Percentiles rank a stretch among this genome's conserved stretches.
Conservation (phyloP, 2,329 filamentous ascomycete genomes). For the Fusarium subglutinans region DNA sequence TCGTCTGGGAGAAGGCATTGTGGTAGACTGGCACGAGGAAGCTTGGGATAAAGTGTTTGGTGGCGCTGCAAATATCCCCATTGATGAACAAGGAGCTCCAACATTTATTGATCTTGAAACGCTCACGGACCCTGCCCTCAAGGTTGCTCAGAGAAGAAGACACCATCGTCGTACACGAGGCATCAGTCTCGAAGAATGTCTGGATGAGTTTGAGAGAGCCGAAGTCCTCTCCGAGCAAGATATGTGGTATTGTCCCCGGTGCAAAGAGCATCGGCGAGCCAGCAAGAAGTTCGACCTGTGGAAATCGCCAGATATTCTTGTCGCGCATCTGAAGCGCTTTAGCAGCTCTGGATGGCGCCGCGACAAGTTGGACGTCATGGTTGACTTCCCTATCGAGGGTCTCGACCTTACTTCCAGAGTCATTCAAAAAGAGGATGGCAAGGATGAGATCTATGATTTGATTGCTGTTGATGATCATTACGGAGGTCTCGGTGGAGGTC, state of each 20-base stretch:
- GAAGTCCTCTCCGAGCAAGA: conserved; percentile 95
- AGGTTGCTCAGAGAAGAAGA: conserved; percentile 70
- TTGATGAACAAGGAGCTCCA: conserved; percentile 65
- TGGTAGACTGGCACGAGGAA: conserved; percentile 84
- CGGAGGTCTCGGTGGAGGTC: conserved; percentile 90
- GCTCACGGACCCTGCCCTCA: conserved; percentile 71
- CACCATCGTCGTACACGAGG: conserved; percentile 67
- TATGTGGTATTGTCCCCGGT: conserved; percentile 96
- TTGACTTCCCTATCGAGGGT: conserved; percentile 90
- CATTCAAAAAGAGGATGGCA: conserved; percentile 80
- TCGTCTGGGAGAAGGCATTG: conserved; percentile 81
- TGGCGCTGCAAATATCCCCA: conserved; percentile 43
- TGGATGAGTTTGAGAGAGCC: conserved; percentile 93
- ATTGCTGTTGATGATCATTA: conserved; percentile 97
- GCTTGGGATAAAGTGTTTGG: conserved; percentile 78
- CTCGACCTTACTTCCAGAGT: conserved; percentile 85
- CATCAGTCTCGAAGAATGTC: conserved; percentile 86
- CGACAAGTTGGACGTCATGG: conserved; percentile 90
- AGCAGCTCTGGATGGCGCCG: conserved; percentile 83
- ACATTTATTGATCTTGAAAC: conserved; percentile 65
- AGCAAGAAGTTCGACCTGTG: conserved; percentile 98
- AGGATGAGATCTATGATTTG: conserved; percentile 87
- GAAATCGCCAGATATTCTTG: conserved; percentile 94
- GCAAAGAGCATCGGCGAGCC: conserved; percentile 91
- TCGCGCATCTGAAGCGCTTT: conserved; percentile 96